Evolutionary conservation across 768 basidiomycete species (phyloP), one percentile per base, ranked within the genome.

Genomic region (Kwoniella dejecticola): DNA sequence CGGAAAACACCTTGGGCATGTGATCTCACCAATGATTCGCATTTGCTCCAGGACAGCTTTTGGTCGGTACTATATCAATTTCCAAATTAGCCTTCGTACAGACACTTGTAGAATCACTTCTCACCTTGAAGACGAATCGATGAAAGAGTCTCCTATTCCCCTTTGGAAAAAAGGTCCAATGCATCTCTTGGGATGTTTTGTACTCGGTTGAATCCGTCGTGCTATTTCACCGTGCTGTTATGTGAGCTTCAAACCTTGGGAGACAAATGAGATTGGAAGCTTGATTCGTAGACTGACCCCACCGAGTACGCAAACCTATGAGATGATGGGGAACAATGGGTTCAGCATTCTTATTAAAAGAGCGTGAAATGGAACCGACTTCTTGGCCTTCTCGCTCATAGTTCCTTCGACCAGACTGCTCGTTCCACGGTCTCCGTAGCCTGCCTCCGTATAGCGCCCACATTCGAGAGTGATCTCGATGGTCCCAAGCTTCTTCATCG

Each of bases 41-140:
- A 38, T 38, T 7, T 53, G 33, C 2, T 27, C 33, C 3, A 38
- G 33, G 0, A 41, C 33, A 11, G 19, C 6, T 53, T 23, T 11
- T 0, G 52, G 52, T 40, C 36, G 52, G 29, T 40, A 53, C 52
- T 41, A 21, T 4, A 1, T 40, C 3, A 36, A 49, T 49, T 2
- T 29, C 29, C 29, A 17, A 31, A n/a, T n/a, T n/a, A n/a, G n/a
- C n/a, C n/a, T n/a, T n/a, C n/a, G n/a, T n/a, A n/a, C n/a, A n/a
- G n/a, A n/a, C n/a, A n/a, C n/a, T n/a, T n/a, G n/a, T n/a, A n/a
- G n/a, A n/a, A n/a, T n/a, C n/a, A n/a, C 8, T 47, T 31, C 30
- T 50, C 30, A 50, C 48, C 19, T 29, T 50, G n/a, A 50, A 50
- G 48, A 50, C 2, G 31, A 50, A 50, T 7, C 30, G 12, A 12